Conservation (phyloP, 192 early-diverging fungal species). For the Coemansia sp. region DNA sequence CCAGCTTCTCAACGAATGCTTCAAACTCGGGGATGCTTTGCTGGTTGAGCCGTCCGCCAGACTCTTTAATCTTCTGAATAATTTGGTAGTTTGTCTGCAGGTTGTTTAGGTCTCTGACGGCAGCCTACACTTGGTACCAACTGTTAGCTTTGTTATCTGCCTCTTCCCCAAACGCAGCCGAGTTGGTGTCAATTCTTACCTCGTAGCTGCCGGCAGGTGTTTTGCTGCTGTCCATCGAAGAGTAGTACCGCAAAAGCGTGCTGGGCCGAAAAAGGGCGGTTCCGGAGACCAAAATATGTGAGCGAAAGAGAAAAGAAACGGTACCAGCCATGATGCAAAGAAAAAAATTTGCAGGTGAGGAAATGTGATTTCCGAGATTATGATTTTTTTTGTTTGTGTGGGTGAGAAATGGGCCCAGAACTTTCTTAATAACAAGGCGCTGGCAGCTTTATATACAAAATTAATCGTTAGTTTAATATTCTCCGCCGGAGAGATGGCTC, state of each 20-base stretch:
- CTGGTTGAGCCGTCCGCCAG: conserved; percentile 29
- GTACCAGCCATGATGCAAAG: conserved; percentile 1
- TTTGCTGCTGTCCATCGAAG: not conserved
- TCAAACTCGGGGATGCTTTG: conserved; percentile 32
- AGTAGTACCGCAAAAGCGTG: not conserved
- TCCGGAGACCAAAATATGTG: not conserved
- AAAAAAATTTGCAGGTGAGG: not conserved
- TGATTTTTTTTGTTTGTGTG: too few relatives aligned
- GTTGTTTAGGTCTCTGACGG: conserved; percentile 75
- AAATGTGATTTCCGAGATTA: not conserved
- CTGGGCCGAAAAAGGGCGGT: not conserved
- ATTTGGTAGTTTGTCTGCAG: conserved; percentile 84
- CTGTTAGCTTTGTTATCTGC: not conserved
- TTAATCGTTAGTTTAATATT: too few relatives aligned
- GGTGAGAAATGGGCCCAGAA: too few relatives aligned
- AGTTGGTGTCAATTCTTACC: not conserved
- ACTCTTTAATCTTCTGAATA: conserved; percentile 65
- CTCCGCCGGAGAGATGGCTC: too few relatives aligned
- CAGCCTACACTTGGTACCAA: conserved; percentile 58
- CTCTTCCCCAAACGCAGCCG: not conserved
- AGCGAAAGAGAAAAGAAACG: not conserved
- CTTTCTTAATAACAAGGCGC: too few relatives aligned
- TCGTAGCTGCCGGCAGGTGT: not conserved
- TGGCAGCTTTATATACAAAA: too few relatives aligned
- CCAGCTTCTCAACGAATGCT: conserved; percentile 31